These are phyloP conservation scores for Kluyveromyces marxianus DNA, from an alignment of 1,139 yeast genomes.

Conservation along the genomic window DNA sequence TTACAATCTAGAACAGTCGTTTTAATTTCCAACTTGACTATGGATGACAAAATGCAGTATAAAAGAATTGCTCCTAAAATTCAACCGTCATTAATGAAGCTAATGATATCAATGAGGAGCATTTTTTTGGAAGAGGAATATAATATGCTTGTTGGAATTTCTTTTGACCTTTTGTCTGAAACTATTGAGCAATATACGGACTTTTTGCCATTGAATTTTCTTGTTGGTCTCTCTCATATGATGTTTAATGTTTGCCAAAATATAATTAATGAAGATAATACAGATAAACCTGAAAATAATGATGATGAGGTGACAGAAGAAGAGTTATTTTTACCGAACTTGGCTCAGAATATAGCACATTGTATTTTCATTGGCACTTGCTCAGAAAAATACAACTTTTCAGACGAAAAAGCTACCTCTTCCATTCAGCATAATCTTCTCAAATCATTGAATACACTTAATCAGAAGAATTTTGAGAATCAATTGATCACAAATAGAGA, in stretches of 20 bases:
- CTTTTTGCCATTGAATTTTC: neutral
- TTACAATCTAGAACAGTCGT: constrained; percentile 25
- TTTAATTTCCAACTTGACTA: constrained; percentile 22
- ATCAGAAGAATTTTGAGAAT: constrained; percentile 19
- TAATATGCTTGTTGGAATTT: constrained; percentile 13
- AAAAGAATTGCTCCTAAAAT: constrained; percentile 11
- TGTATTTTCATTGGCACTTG: constrained; percentile 3
- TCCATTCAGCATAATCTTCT: constrained; percentile 16
- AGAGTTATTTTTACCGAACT: neutral
- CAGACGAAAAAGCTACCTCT: constrained; percentile 4
- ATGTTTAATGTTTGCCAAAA: neutral
- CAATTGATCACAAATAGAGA: constrained; percentile 27
- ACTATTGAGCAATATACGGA: constrained; percentile 12
- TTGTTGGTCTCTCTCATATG: neutral
- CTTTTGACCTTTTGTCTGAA: constrained; percentile 16
- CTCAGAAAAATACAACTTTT: constrained; percentile 14
- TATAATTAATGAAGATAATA: neutral
- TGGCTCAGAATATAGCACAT: neutral
- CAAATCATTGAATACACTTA: constrained; percentile 13
- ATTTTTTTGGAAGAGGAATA: constrained; percentile 12
- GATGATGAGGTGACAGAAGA: neutral
- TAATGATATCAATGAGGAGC: constrained; percentile 9
- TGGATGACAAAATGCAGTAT: constrained; percentile 18
- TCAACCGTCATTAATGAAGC: constrained; percentile 13
- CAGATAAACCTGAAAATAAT: constrained; percentile 6